Conservation (phyloP, 805 yeast species). For the Torulaspora maleeae region DNA sequence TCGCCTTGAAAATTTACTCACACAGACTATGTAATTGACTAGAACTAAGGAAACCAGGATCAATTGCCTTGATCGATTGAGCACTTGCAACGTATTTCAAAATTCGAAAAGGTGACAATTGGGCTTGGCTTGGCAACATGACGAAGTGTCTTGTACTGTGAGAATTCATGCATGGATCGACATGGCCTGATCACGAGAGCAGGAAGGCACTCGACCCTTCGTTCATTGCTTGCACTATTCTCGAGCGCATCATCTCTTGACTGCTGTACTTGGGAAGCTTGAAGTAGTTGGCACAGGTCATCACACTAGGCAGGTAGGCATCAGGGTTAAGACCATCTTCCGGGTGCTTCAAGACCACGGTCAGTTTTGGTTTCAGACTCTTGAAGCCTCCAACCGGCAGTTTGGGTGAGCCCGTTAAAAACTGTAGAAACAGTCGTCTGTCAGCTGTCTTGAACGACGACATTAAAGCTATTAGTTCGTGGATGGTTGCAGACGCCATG, state of each 20-base stretch:
- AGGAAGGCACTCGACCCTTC: constrained; percentile 90
- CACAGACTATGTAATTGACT: background rate
- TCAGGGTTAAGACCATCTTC: constrained; percentile 68
- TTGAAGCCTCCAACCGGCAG: constrained; percentile 93
- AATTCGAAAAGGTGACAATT: background rate
- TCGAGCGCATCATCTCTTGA: constrained; percentile 51
- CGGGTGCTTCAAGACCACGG: constrained; percentile 79
- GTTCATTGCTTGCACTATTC: constrained; percentile 63
- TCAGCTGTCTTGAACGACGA: constrained; percentile 48
- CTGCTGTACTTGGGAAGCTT: constrained; percentile 80
- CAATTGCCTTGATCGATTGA: background rate
- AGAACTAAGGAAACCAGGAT: background rate
- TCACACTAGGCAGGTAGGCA: constrained; percentile 88
- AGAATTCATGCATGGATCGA: background rate
- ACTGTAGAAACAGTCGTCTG: constrained; percentile 72
- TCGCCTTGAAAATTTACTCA: constrained; percentile 2
- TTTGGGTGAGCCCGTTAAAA: constrained; percentile 88
- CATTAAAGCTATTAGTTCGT: constrained; percentile 58
- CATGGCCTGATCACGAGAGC: constrained; percentile 46
- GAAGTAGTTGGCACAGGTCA: constrained; percentile 96
- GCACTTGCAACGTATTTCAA: background rate
- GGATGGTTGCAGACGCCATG: constrained; percentile 60
- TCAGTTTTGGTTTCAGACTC: constrained; percentile 71
- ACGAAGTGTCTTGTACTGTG: no score
- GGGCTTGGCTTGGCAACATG: background rate